These are phyloP conservation scores for Mucor indicus DNA, from an alignment of 371 early-diverging fungal species.

Conservation along the genomic window DNA sequence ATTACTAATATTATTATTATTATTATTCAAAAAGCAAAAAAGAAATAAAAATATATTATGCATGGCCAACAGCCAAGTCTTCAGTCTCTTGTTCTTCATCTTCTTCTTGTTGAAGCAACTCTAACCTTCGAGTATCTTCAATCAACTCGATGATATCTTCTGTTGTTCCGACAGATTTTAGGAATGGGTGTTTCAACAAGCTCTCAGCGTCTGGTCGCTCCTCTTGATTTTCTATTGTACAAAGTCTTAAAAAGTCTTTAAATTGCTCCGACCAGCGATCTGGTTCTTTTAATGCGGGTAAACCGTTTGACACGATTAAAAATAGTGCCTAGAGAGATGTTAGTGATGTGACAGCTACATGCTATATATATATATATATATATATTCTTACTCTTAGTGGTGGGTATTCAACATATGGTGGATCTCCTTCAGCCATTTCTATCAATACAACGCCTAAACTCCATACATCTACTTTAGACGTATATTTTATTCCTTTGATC, in stretches of 20 bases:
- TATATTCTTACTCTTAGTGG: constrained; percentile 52
- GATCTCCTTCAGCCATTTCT: constrained; percentile 82
- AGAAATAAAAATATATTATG: background rate
- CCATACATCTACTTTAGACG: constrained; percentile 86
- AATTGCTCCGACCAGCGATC: constrained; percentile 51
- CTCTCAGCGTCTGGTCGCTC: constrained; percentile 47
- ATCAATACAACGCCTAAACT: constrained; percentile 79
- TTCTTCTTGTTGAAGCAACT: constrained; percentile 25
- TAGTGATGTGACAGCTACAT: background rate
- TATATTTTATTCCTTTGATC: constrained; percentile 73
- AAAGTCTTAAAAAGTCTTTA: constrained; percentile 50
- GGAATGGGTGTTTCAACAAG: constrained; percentile 41
- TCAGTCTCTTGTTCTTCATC: constrained; percentile 14
- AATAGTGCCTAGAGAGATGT: constrained; percentile 50
- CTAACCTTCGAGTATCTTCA: constrained; percentile 28
- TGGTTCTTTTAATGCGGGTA: constrained; percentile 53
- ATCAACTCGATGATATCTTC: constrained; percentile 30
- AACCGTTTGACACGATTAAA: constrained; percentile 61
- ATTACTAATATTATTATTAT: no score
- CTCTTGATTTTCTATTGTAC: constrained; percentile 43
- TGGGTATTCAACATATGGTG: constrained; percentile 70
- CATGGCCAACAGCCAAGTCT: constrained; percentile 18
- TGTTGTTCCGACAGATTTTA: constrained; percentile 26
- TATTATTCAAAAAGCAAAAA: background rate
- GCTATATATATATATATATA: no score